These are phyloP conservation scores for Wickerhamiella qilinensis DNA, from an alignment of 805 yeast genomes.

Conservation along the genomic window DNA sequence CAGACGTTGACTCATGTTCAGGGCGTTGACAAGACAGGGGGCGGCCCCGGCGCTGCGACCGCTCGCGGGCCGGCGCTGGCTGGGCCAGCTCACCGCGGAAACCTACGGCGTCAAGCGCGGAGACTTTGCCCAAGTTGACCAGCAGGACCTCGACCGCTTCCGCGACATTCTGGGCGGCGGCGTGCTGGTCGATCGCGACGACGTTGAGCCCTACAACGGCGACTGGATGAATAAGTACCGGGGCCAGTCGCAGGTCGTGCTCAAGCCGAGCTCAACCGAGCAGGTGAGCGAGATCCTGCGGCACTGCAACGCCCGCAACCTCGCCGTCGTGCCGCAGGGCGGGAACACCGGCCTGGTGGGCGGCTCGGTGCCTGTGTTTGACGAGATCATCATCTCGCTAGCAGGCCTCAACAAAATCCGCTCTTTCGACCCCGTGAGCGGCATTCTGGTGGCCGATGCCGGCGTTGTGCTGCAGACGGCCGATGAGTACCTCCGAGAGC, in stretches of 20 bases:
- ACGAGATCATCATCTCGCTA: conserved; percentile 64
- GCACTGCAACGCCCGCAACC: conserved; percentile 58
- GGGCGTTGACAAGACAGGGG: no score
- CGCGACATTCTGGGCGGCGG: conserved; percentile 30
- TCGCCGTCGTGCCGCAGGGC: conserved; percentile 91
- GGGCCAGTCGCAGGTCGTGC: conserved; percentile 64
- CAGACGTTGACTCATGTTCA: no score
- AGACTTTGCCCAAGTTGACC: conserved; percentile 34
- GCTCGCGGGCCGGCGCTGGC: background rate
- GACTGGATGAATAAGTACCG: conserved; percentile 90
- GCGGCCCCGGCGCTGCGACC: background rate
- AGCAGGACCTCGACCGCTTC: conserved; percentile 46
- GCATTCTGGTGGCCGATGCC: conserved; percentile 75
- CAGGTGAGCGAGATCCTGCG: conserved; percentile 62
- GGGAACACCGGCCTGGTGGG: conserved; percentile 95
- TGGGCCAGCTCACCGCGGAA: conserved; percentile 42
- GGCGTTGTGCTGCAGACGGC: conserved; percentile 79
- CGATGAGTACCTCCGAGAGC: conserved; percentile 57
- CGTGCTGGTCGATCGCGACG: conserved; percentile 38
- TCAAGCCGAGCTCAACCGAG: conserved; percentile 65
- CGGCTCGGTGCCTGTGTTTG: conserved; percentile 83
- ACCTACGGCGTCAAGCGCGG: conserved; percentile 40
- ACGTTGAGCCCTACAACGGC: conserved; percentile 56
- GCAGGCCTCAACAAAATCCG: conserved; percentile 60
- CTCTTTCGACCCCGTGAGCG: conserved; percentile 63